Percentiles rank a stretch among this genome's conserved stretches.
These are phyloP conservation scores for Arthroderma sp. DNA, from an alignment of 2,329 filamentous ascomycete genomes.

Conservation along the genomic window DNA sequence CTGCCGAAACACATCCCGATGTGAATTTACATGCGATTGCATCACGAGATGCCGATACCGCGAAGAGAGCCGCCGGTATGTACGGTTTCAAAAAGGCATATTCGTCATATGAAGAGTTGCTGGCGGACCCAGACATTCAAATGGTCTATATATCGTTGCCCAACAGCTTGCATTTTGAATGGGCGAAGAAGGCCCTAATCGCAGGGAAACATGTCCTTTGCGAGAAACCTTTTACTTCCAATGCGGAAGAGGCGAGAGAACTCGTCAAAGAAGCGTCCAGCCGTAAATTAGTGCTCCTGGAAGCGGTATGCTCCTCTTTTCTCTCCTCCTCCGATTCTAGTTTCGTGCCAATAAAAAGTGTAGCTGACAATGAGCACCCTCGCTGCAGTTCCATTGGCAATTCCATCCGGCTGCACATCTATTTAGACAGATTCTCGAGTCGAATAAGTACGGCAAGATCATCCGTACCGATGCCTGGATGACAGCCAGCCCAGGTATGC, in stretches of 20 bases:
- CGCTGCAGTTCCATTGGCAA: constrained; percentile 24
- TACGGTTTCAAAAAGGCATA: constrained; percentile 36
- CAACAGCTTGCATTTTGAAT: constrained; percentile 28
- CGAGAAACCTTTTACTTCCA: constrained; percentile 20
- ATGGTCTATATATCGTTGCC: constrained; percentile 40
- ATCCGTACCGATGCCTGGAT: constrained; percentile 17
- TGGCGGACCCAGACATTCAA: constrained; percentile 25
- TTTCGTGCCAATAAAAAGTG: too few species aligned
- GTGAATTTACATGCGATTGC: constrained; percentile 42
- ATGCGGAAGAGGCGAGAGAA: constrained; percentile 25
- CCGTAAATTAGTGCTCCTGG: constrained; percentile 35
- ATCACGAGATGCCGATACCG: constrained; percentile 35
- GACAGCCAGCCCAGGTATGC: constrained; percentile 16
- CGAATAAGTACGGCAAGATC: constrained; percentile 20
- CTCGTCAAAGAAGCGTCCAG: constrained; percentile 29
- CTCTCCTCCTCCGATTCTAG: constrained; percentile 38
- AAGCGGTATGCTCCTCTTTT: constrained; percentile 52
- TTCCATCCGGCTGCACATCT: constrained; percentile 30
- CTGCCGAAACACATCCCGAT: constrained; percentile 41
- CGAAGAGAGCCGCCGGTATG: constrained; percentile 36
- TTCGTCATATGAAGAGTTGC: constrained; percentile 15
- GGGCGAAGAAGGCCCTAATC: constrained; percentile 26
- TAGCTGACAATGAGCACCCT: too few species aligned
- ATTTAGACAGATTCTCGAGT: constrained; percentile 24
- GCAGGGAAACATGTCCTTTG: constrained; percentile 20